A percentile compares a stretch with the other conserved stretches of the same genome.
These are phyloP conservation scores for Aspergillus brunneoviolaceus DNA, from an alignment of 2,329 filamentous ascomycete genomes.

Conservation along the genomic window DNA sequence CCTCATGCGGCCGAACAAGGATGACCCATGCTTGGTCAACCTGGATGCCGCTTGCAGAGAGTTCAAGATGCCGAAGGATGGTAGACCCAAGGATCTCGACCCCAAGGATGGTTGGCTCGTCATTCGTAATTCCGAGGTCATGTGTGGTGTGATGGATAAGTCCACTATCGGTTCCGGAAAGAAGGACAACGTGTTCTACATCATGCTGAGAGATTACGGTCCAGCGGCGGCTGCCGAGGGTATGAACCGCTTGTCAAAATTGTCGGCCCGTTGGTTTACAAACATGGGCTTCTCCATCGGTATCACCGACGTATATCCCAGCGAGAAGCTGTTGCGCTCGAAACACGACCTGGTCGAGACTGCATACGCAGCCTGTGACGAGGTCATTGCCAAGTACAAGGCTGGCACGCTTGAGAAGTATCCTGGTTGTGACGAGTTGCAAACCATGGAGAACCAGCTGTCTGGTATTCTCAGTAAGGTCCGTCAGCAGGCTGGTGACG, in stretches of 20 bases:
- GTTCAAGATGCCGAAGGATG: constrained; percentile 51
- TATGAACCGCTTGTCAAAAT: constrained; percentile 90
- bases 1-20: constrained; percentile 81
- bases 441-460: constrained; percentile 86
- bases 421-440: constrained; percentile 84
- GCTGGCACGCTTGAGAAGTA: constrained; percentile 79
- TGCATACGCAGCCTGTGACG: constrained; percentile 78
- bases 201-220: constrained; percentile 92
- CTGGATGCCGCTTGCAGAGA: constrained; percentile 89
- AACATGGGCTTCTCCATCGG: constrained; percentile 96
- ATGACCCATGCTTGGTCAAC: constrained; percentile 82
- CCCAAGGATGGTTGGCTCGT: constrained; percentile 88
- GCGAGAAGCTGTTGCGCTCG: constrained; percentile 64
- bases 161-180: constrained; percentile 95
- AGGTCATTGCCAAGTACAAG: constrained; percentile 79
- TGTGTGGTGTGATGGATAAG: constrained; percentile 98
- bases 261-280: constrained; percentile 83
- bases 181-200: constrained; percentile 96
- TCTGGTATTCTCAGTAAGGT: constrained; percentile 91
- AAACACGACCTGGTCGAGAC: constrained; percentile 74
- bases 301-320: constrained; percentile 90
- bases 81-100: constrained; percentile 61
- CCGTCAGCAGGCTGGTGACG: constrained; percentile 83
- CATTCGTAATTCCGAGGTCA: constrained; percentile 92
- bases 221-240: constrained; percentile 82